Evolutionary conservation across 2,329 filamentous ascomycete genomes (phyloP).

Genomic region (Clonostachys rosea): DNA sequence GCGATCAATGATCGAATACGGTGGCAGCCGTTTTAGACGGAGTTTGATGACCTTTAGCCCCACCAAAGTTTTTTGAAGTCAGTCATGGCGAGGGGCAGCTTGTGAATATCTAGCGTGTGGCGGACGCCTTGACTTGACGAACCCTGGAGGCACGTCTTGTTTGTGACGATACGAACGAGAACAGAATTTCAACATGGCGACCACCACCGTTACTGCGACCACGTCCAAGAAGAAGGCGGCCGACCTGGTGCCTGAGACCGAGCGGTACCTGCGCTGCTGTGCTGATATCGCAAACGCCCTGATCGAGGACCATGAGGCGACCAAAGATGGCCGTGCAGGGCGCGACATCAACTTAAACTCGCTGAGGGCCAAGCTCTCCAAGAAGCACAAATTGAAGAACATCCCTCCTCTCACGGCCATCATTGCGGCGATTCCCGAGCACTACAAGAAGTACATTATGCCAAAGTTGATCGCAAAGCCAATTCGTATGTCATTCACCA

Average conservation of each 20-base stretch:
- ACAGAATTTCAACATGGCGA: conserved; percentile 22
- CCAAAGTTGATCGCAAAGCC: conserved; percentile 96
- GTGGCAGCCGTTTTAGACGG: no score
- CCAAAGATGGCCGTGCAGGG: conserved; percentile 67
- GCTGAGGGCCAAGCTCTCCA: conserved; percentile 79
- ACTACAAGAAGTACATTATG: conserved; percentile 98
- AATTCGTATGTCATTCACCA: conserved; percentile 53
- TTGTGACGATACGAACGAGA: no score
- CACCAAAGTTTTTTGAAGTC: no score
- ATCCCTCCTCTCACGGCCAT: conserved; percentile 94
- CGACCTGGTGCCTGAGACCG: conserved; percentile 85
- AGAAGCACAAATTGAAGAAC: conserved; percentile 85
- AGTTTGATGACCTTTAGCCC: no score
- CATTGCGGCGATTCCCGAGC: conserved; percentile 96
- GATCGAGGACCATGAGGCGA: conserved; percentile 88
- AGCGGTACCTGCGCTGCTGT: conserved; percentile 89
- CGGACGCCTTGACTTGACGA: neutral
- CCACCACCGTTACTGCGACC: conserved; percentile 62
- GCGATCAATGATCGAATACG: no score
- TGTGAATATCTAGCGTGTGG: no score
- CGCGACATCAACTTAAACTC: conserved; percentile 92
- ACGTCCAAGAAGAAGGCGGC: conserved; percentile 63
- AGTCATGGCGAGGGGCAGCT: no score
- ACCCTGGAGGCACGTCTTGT: neutral
- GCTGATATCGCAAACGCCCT: conserved; percentile 91